Base-by-base conservation (phyloP, 1,284 basidiomycete species). In the Melampsora americana region DNA sequence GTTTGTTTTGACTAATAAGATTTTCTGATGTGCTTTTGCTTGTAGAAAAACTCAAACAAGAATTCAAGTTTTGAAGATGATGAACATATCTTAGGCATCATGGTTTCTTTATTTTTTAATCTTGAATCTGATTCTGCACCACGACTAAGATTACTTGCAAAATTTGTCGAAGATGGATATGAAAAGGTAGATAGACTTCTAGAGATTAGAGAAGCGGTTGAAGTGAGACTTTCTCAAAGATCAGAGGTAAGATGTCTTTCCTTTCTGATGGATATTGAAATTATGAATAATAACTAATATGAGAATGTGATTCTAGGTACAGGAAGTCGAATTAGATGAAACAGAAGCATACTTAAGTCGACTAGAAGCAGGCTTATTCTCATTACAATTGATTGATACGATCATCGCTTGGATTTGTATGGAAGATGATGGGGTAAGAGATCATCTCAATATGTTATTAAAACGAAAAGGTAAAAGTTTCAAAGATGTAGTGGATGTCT, bases 341-440 rank as follows among this genome's bases (percentile, higher is more conserved):
- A 90, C 91, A 48, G 82, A 89, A 39, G 90, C 89, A 86, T 97
- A 98, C 83, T 84, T 97, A 26, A 87, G 89, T 23, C 87, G 91
- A 56, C 84, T 98, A 32, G 93, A 96, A 74, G 88, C 89, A 1
- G 96, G 95, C 0, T 84, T 97, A 46, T 95, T 92, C 81, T 90
- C 90, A 1, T 83, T 99, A 12, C 95, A 99, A 81, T 91, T 90
- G 20, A 87, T 92, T 28, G 95, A 98, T 83, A 96, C 95, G 78
- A 90, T 97, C 67, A 83, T 98, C 35, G 94, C 91, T 0, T 99
- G 96, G 96, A 84, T 98, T 35, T 87, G 89, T 76, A 96, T 98
- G 93, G 96, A 99, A 84, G 96, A 99, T 80, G 96, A 99, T 80
- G 96, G 94, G 42, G 93, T 95, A 84, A 78, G 88, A 56, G 84